phyloP scores from a whole-genome alignment of 1,284 basidiomycete genomes.

The Phenoliferia sp. region DNA sequence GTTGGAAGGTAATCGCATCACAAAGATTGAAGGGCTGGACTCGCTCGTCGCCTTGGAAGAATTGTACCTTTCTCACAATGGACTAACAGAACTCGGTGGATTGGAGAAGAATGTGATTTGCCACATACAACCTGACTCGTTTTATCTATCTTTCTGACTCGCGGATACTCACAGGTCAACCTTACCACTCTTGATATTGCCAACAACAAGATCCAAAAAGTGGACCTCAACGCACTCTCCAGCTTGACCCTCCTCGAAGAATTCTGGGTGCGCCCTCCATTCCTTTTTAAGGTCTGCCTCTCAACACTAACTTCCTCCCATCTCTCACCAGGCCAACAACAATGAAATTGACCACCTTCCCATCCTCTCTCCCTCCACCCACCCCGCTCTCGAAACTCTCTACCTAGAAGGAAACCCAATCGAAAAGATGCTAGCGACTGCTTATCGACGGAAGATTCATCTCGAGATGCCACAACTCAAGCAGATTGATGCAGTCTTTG shows the following conservation, averaged over 20 bases:
- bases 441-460: conserved; percentile 80
- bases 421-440: conserved; percentile 68
- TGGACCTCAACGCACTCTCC: conserved; percentile 65
- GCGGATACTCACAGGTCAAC: conserved; percentile 61
- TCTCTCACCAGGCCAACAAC: conserved; percentile 64
- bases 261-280: conserved; percentile 68
- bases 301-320: not conserved
- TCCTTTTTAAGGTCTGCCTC: not conserved
- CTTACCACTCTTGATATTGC: conserved; percentile 84
- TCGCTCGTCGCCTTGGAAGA: conserved; percentile 62
- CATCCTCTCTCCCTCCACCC: conserved; percentile 45
- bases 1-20: conserved; percentile 33
- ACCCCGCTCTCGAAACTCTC: conserved; percentile 67
- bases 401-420: conserved; percentile 95
- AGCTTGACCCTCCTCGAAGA: conserved; percentile 76
- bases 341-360: conserved; percentile 72
- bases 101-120: conserved; percentile 74
- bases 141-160: not conserved
- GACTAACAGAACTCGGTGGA: conserved; percentile 76
- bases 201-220: conserved; percentile 68
- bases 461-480: conserved; percentile 79
- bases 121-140: not conserved
- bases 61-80: conserved; percentile 92
- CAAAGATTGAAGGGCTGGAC: conserved; percentile 35
- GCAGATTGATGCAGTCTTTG: conserved; percentile 74